A percentile compares a stretch with the other conserved stretches of the same genome.
These are phyloP conservation scores for Quercus suber DNA, from an alignment of 306 rosid species.

Conservation along the genomic window DNA sequence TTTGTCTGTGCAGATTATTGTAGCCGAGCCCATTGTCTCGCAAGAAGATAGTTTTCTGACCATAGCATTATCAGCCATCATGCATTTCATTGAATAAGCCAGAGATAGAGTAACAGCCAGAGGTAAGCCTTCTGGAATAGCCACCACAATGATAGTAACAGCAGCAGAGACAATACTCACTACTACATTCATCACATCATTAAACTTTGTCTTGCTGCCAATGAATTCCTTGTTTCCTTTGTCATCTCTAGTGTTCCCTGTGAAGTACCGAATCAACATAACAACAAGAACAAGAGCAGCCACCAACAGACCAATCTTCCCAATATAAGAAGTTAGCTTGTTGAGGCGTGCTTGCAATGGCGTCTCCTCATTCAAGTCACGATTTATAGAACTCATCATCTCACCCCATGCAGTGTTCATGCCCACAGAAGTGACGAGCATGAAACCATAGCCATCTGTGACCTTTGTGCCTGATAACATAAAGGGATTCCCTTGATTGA, in stretches of 20 bases:
- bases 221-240: conserved; percentile 1
- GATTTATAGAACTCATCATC: conserved; percentile 22
- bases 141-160: conserved; percentile 20
- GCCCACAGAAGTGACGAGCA: conserved; percentile 27
- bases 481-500: conserved; percentile 5
- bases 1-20: conserved; percentile 26
- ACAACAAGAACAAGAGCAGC: conserved; percentile 20
- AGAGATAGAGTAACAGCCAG: conserved; percentile 23
- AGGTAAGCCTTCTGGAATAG: conserved; percentile 27
- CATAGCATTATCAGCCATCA: conserved; percentile 30
- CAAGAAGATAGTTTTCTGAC: conserved; percentile 27
- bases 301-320: conserved; percentile 14
- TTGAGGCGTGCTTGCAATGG: conserved; percentile 22
- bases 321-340: conserved; percentile 19
- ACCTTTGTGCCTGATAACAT: conserved; percentile 28
- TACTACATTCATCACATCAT: conserved; percentile 12
- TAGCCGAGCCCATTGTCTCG: conserved; percentile 25
- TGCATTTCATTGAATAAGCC: conserved; percentile 24
- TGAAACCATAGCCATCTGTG: conserved; percentile 18
- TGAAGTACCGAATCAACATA: conserved; percentile 19
- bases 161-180: conserved; percentile 8
- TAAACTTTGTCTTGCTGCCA: conserved; percentile 16
- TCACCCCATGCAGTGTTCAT: conserved; percentile 22
- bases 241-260: conserved; percentile 12
- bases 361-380: conserved; percentile 8